phyloP scores from a whole-genome alignment of 202 grass and related monocot genomes.

The Setaria italica region DNA sequence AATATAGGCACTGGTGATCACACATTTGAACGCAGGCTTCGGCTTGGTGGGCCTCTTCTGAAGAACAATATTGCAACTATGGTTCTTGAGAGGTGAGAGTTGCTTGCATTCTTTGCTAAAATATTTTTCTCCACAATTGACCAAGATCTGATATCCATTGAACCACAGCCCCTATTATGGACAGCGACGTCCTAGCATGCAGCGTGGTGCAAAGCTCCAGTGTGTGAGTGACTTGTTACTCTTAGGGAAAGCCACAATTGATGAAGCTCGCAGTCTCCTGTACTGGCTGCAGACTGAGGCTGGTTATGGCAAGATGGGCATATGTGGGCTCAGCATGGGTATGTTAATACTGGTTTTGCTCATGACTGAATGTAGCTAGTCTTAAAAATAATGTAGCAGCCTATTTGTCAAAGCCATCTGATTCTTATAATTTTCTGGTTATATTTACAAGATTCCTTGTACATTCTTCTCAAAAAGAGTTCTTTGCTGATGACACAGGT shows the following conservation, averaged over 20 bases:
- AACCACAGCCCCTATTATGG: constrained; percentile 90
- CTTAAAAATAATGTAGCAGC: background rate
- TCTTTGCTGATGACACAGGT: constrained; percentile 55
- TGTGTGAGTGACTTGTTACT: constrained; percentile 94
- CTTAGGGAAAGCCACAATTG: constrained; percentile 94
- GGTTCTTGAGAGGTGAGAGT: constrained; percentile 95
- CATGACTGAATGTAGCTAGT: background rate
- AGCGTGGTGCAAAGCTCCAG: constrained; percentile 80
- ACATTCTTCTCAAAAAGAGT: constrained; percentile 31
- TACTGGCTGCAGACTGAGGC: constrained; percentile 88
- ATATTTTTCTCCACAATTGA: constrained; percentile 1
- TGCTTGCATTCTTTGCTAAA: constrained; percentile 17
- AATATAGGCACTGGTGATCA: constrained; percentile 91
- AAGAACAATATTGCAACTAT: constrained; percentile 98
- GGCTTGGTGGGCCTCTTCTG: constrained; percentile 81
- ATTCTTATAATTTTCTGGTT: background rate
- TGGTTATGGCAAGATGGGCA: constrained; percentile 88
- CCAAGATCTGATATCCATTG: constrained; percentile 34
- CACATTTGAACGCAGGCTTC: constrained; percentile 93
- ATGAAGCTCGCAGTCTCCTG: constrained; percentile 90
- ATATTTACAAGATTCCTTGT: constrained; percentile 3
- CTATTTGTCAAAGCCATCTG: constrained; percentile 26
- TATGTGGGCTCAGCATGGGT: constrained; percentile 99
- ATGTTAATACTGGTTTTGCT: constrained; percentile 25
- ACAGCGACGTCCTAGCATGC: constrained; percentile 81